A percentile compares a stretch with the other conserved stretches of the same genome.
Conservation (phyloP, 495 filamentous ascomycete species). For the Xylaria curta region DNA sequence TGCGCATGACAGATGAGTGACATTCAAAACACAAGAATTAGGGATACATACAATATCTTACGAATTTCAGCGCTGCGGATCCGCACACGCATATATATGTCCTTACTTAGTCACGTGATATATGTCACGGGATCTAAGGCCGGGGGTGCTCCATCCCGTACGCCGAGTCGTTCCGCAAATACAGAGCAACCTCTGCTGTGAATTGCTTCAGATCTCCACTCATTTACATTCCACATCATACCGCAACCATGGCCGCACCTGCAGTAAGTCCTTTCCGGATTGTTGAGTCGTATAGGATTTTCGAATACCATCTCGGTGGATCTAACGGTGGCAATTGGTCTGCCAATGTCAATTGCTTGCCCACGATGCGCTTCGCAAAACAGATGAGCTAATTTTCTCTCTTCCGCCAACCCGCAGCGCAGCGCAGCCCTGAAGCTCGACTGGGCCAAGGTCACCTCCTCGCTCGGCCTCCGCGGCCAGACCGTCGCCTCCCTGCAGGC, state of each 20-base stretch:
- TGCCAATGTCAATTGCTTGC: slow-evolving; percentile 22
- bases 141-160: slow-evolving; percentile 17
- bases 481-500: slow-evolving; percentile 86
- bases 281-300: background rate
- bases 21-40: background rate
- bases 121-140: slow-evolving; percentile 30
- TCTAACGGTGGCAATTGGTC: slow-evolving; percentile 11
- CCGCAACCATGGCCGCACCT: slow-evolving; percentile 84
- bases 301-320: background rate
- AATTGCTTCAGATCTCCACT: slow-evolving; percentile 53
- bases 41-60: background rate
- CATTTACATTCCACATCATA: slow-evolving; percentile 51
- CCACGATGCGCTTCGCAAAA: slow-evolving; percentile 13
- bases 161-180: slow-evolving; percentile 40
- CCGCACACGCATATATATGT: background rate
- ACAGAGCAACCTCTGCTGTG: slow-evolving; percentile 41
- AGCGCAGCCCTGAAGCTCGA: slow-evolving; percentile 99
- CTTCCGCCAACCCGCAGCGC: slow-evolving; percentile 65
- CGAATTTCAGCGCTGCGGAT: background rate
- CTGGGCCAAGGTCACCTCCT: slow-evolving; percentile 89
- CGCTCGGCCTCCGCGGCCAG: slow-evolving; percentile 93
- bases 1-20: background rate
- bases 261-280: slow-evolving; percentile 69
- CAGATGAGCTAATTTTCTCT: slow-evolving; percentile 58
- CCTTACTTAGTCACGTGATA: slow-evolving; percentile 32